Conservation (phyloP, 306 rosid genomes). For the Erythrophleum fordii region DNA sequence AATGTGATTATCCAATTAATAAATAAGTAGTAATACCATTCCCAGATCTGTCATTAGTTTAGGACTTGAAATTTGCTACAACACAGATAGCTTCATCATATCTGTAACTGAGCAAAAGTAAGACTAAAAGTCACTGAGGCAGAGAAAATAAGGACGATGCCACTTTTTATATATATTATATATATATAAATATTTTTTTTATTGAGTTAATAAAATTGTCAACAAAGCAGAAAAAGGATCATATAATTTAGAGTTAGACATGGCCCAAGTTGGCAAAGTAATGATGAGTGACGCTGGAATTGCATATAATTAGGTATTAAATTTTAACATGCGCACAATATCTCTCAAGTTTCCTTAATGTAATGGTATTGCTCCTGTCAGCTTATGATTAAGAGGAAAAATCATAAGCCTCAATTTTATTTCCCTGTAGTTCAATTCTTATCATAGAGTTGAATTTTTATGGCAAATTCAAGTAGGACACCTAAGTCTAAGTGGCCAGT, state of each 20-base stretch:
- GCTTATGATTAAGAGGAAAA: too few species aligned
- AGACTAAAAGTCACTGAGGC: too few species aligned
- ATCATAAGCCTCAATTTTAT: conserved; percentile 17
- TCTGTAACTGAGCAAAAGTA: too few species aligned
- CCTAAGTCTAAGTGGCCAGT: conserved; percentile 30
- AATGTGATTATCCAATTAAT: neutral
- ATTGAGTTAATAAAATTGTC: neutral
- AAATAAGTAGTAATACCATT: neutral
- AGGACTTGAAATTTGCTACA: neutral
- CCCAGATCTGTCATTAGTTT: neutral
- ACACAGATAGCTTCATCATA: too few species aligned
- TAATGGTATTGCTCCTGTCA: neutral
- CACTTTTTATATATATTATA: too few species aligned
- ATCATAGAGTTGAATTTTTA: conserved; percentile 4
- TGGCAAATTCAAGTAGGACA: neutral
- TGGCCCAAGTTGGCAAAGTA: neutral
- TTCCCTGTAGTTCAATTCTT: neutral
- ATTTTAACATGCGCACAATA: neutral
- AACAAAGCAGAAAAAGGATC: neutral
- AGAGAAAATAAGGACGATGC: too few species aligned
- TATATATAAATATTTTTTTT: too few species aligned
- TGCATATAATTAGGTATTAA: neutral
- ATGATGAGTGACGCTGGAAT: neutral
- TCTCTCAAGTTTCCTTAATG: neutral
- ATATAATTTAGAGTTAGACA: neutral